Base-by-base conservation (phyloP, 306 rosid genomes). In the Vigna radiata region DNA sequence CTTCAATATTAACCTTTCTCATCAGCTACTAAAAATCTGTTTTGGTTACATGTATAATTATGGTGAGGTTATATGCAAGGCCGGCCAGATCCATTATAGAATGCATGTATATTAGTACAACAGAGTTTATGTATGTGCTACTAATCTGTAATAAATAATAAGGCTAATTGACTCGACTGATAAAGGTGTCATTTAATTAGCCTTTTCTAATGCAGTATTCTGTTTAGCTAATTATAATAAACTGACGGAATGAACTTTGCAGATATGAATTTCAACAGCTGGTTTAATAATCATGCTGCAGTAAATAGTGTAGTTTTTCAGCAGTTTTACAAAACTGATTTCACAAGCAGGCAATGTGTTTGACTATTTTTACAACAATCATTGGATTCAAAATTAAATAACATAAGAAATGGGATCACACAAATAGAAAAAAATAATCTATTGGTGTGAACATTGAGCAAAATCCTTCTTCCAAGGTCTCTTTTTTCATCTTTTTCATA, bases 1-100 rank as follows among this genome's bases (percentile, higher is more conserved):
- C 33, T 31, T 1, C 6, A 17, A 4, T 29, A 29, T 27, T 13
- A 11, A 16, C 68, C 16, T n/a, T 41, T 39, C 63, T 59, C 18
- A 18, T 46, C 44, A 31, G 18, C 1, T 48, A 58, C 27, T 33
- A 14, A 70, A 63, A 72, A 74, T 8, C 70, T 75, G 58, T 75
- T 79, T 78, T 80, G 73, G 27, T 73, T 83, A 39, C 18, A 46
- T 71, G 69, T 52, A 18, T 79, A 21, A 66, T 54, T 54, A 54
- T 59, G 62, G 49, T 77, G 72, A 78, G 74, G 13, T 63, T 63
- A 73, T 78, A 66, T 60, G 52, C 29, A 74, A 16, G 31, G 64
- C 69, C 79, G 62, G 62, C 41, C 2, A 6, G 9, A 64, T 64
- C 56, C 37, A 31, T 6, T 70, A 60, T 50, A 71, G 9, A 25